Conservation (phyloP, 345 rosid species). For the Aurinia saxatilis region DNA sequence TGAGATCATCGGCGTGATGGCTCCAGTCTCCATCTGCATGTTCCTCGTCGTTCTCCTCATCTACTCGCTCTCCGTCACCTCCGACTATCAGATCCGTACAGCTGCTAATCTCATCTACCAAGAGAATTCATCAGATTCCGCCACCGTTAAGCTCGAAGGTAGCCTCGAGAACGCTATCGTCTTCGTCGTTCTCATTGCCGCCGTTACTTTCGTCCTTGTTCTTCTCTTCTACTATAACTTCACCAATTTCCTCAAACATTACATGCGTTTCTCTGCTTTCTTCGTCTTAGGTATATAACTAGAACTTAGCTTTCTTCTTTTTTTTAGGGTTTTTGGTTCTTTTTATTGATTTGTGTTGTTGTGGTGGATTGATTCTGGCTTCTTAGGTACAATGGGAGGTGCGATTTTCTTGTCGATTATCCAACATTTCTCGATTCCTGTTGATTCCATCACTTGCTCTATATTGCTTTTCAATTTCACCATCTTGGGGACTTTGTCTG, state of each 20-base stretch:
- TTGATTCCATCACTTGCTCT: constrained; percentile 71
- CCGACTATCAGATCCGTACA: constrained; percentile 63
- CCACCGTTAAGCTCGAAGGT: constrained; percentile 80
- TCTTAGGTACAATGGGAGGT: constrained; percentile 84
- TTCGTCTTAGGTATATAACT: constrained; percentile 49
- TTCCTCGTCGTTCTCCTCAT: constrained; percentile 84
- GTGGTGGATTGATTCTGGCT: background rate
- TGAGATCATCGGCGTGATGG: constrained; percentile 94
- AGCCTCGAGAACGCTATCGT: constrained; percentile 80
- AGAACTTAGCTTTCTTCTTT: background rate
- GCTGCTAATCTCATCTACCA: constrained; percentile 93
- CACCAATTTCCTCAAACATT: constrained; percentile 85
- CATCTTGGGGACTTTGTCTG: constrained; percentile 68
- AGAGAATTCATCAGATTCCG: constrained; percentile 72
- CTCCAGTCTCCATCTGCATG: constrained; percentile 97
- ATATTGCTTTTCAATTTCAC: constrained; percentile 79
- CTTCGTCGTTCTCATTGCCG: constrained; percentile 64
- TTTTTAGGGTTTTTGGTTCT: constrained; percentile 2
- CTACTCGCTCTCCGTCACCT: constrained; percentile 68
- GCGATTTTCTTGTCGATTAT: constrained; percentile 72
- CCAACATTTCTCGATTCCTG: constrained; percentile 75
- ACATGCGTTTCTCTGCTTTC: constrained; percentile 93
- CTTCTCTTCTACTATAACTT: constrained; percentile 87
- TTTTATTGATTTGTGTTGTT: background rate
- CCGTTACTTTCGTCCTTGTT: constrained; percentile 77